These are phyloP conservation scores for Hymenochaete sp. DNA, from an alignment of 1,284 basidiomycete species.

Conservation along the genomic window DNA sequence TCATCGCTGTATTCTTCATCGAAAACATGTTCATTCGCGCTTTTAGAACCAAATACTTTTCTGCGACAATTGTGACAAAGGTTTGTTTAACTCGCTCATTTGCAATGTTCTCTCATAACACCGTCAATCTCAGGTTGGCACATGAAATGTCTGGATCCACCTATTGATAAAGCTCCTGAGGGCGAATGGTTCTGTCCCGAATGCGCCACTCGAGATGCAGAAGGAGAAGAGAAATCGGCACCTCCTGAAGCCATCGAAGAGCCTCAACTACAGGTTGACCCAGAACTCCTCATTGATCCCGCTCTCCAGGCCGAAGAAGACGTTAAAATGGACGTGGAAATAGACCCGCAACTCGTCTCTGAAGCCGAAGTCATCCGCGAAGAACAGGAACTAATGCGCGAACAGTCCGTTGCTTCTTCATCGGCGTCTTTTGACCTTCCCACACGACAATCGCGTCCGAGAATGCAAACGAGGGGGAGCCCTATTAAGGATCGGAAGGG, in stretches of 20 bases:
- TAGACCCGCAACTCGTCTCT: constrained; percentile 16
- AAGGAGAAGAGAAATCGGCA: background rate
- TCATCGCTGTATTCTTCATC: constrained; percentile 12
- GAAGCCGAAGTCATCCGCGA: too few relatives aligned
- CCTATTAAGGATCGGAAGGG: constrained; percentile 23
- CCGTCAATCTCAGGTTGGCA: constrained; percentile 70
- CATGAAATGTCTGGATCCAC: constrained; percentile 76
- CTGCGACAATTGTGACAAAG: constrained; percentile 93
- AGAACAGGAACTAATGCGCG: constrained; percentile 28
- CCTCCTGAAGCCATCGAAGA: background rate
- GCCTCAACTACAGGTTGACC: background rate
- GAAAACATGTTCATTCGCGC: constrained; percentile 16
- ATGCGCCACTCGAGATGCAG: constrained; percentile 29
- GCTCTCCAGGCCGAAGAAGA: constrained; percentile 11
- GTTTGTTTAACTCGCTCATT: constrained; percentile 25
- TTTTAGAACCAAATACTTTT: constrained; percentile 75
- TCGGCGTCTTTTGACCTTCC: constrained; percentile 28
- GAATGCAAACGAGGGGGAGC: constrained; percentile 23
- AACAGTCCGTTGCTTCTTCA: constrained; percentile 42
- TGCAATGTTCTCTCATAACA: constrained; percentile 13
- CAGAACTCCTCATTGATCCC: constrained; percentile 14
- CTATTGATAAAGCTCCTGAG: constrained; percentile 59
- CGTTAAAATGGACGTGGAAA: constrained; percentile 10
- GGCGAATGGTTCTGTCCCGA: constrained; percentile 70
- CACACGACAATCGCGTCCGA: constrained; percentile 8